Evolutionary conservation across 2,329 filamentous ascomycete genomes (phyloP), one percentile per base, ranked within the genome.

Genomic region (Corynespora cassiicola): DNA sequence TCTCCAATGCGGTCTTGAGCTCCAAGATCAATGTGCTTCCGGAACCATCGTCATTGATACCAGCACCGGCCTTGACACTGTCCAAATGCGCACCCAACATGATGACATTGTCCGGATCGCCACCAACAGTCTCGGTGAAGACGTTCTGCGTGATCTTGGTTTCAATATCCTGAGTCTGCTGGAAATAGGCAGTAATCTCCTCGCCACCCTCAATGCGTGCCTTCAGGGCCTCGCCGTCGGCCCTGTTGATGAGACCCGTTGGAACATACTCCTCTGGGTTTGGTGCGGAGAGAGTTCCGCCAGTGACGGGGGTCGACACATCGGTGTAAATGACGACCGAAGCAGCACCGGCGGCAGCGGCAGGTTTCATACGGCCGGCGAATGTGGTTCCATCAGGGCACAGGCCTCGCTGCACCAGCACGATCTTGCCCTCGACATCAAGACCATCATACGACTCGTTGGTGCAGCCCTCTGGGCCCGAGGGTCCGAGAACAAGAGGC

Each of bases 101-200:
- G 43, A 71, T 58, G 27, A 68, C 57, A 33, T 68, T 68, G 34
- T 56, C 52, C 19, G 58, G 58, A 36, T 70, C 63, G 7, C 68
- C 68, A 9, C 56, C 57, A n/a, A 55, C 64, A 8, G 67, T 69
- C 39, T 69, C 61, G 7, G 67, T 67, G 44, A 72, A 61, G 30
- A 72, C 58, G 30, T 72, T 71, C 21, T 67, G 68, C 47, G 78
- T 81, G 5, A 74, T 75, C 11, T 73, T 68, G 42, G 75, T 76
- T 46, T 79, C 73, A 18, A 76, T 57, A 31, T 68, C 55, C 47
- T 74, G 72, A 1, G 69, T 74, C 36, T 74, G 70, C 46, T 73
- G 70, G 50, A 74, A 74, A 41, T 66, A 63, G 6, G 70, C 69
- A 23, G 58, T 47, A 6, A 74, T 36, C 6, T 49, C 47, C 42